Percentiles rank a stretch among this genome's conserved stretches.
phyloP scores from a whole-genome alignment of 768 basidiomycete species.

The Mycena belliarum region DNA sequence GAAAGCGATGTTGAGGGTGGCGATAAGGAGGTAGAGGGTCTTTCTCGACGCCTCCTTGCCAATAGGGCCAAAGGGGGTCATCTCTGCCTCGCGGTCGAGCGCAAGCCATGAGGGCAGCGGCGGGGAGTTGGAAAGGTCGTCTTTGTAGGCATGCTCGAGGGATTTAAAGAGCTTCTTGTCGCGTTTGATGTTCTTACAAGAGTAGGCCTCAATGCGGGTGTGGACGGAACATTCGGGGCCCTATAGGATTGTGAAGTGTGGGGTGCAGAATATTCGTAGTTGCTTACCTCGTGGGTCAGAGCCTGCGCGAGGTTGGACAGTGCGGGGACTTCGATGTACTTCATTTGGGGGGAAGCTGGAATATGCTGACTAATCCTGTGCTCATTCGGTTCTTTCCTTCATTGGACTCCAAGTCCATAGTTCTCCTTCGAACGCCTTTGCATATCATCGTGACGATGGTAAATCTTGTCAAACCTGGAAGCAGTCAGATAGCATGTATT shows the following conservation, averaged over 20 bases:
- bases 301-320: conserved; percentile 75
- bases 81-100: conserved; percentile 68
- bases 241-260: conserved; percentile 36
- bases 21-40: conserved; percentile 94
- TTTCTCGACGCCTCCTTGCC: conserved; percentile 83
- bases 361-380: no score
- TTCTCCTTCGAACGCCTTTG: no score
- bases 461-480: no score
- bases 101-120: conserved; percentile 82
- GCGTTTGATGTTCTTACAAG: conserved; percentile 94
- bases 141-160: conserved; percentile 85
- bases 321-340: conserved; percentile 85
- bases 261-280: not conserved
- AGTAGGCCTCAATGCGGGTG: conserved; percentile 94
- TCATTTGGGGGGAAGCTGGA: conserved; percentile 51
- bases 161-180: conserved; percentile 96
- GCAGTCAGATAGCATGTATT: no score
- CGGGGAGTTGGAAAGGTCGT: conserved; percentile 79
- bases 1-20: conserved; percentile 95
- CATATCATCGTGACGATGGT: no score
- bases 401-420: no score
- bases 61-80: conserved; percentile 90
- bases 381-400: no score
- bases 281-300: conserved; percentile 16
- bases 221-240: conserved; percentile 87